Conservation (phyloP, 192 early-diverging fungal species). For the Podila verticillata region DNA sequence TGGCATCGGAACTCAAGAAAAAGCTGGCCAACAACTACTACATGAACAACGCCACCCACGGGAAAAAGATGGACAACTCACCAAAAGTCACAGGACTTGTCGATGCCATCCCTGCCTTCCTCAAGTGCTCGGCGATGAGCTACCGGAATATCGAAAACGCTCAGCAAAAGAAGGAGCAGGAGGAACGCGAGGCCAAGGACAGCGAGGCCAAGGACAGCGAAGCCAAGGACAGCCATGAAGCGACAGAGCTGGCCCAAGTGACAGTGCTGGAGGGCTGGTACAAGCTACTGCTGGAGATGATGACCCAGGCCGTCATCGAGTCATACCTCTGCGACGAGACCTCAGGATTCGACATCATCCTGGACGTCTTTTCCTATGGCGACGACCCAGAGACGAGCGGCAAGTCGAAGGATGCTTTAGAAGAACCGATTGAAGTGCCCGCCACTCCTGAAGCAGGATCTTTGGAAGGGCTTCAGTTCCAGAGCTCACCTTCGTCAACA, state of each 20-base stretch:
- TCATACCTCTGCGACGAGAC: conserved; percentile 60
- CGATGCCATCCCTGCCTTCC: conserved; percentile 62
- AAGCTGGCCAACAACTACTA: conserved; percentile 46
- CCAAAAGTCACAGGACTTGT: conserved; percentile 52
- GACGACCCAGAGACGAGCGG: conserved; percentile 60
- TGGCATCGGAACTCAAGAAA: conserved; percentile 40
- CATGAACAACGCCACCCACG: conserved; percentile 20
- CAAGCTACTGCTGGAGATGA: conserved; percentile 56
- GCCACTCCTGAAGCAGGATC: too few species aligned
- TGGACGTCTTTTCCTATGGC: conserved; percentile 64
- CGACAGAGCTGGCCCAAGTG: conserved; percentile 31
- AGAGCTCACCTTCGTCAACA: conserved; percentile 14
- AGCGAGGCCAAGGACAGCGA: background rate
- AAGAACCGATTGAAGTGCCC: conserved; percentile 24
- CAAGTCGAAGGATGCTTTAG: conserved; percentile 20
- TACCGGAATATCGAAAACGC: conserved; percentile 43
- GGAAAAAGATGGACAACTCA: conserved; percentile 23
- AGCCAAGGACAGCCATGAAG: conserved; percentile 4
- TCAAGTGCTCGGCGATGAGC: conserved; percentile 60
- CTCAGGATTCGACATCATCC: conserved; percentile 56
- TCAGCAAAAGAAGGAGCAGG: conserved; percentile 16
- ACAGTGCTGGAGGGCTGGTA: conserved; percentile 63
- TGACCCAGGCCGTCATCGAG: conserved; percentile 65
- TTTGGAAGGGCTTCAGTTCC: conserved; percentile 56
- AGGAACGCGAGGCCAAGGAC: conserved; percentile 3